Percentiles rank a stretch among this genome's conserved stretches.
These are phyloP conservation scores for Bruguiera sexangula DNA, from an alignment of 345 rosid species.

Conservation along the genomic window DNA sequence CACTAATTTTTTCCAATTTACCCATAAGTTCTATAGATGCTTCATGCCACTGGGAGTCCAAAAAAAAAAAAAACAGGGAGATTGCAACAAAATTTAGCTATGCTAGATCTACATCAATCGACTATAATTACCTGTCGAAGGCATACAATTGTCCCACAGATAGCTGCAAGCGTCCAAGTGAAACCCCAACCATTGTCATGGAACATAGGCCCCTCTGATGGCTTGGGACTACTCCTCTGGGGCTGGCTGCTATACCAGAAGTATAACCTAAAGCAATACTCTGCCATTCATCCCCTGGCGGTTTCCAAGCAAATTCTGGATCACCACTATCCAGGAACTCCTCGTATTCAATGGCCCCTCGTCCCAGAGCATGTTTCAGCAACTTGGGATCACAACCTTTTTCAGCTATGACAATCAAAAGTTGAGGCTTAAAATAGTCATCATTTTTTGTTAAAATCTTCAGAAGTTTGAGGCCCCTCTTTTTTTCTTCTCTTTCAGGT, in stretches of 20 bases:
- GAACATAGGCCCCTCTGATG: slow-evolving; percentile 94
- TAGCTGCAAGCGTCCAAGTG: slow-evolving; percentile 79
- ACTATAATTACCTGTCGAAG: slow-evolving; percentile 72
- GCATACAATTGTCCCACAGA: slow-evolving; percentile 79
- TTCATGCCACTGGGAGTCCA: neutral
- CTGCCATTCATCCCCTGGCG: slow-evolving; percentile 66
- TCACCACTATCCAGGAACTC: slow-evolving; percentile 71
- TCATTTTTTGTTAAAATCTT: slow-evolving; percentile 47
- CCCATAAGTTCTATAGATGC: too few species aligned
- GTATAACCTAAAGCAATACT: slow-evolving; percentile 91
- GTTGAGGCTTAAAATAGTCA: slow-evolving; percentile 48
- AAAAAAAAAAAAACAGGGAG: neutral
- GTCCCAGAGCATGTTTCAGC: slow-evolving; percentile 48
- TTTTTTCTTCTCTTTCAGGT: too few species aligned
- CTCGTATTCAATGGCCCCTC: slow-evolving; percentile 79
- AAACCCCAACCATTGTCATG: slow-evolving; percentile 93
- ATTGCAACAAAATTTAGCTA: neutral
- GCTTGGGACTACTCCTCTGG: slow-evolving; percentile 79
- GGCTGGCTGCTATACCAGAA: slow-evolving; percentile 94
- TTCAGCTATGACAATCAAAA: slow-evolving; percentile 71
- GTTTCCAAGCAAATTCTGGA: slow-evolving; percentile 68
- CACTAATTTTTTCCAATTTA: too few species aligned
- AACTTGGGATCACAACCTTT: slow-evolving; percentile 55
- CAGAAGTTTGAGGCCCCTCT: slow-evolving; percentile 8
- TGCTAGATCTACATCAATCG: neutral